Evolutionary conservation across 495 filamentous ascomycete species (phyloP), one percentile per base, ranked within the genome.

Genomic region (Articulospora tetracladia): DNA sequence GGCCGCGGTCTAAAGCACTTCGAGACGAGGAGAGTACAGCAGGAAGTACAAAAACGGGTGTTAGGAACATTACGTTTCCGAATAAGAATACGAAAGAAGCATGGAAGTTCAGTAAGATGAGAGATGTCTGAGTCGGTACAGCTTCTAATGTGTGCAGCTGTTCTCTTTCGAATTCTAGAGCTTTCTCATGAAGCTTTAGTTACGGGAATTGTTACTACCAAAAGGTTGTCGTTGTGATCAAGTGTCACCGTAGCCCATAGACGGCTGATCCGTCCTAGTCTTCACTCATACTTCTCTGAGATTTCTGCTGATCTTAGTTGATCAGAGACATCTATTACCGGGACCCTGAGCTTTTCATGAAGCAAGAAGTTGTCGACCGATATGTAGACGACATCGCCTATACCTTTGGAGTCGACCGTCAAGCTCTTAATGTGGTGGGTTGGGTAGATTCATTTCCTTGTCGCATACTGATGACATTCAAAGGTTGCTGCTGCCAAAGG

Each of bases 301-400:
- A 51, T 11, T 25, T 51, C 10, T 51, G 26, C 48, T 20, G 27
- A 57, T 57, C 23, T 57, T 23, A 46, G 11, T 22, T 24, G 10
- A 6, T 1, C 17, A 57, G 94, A 66, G 92, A 94, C 60, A 90
- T 98, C 15, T 98, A 90, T 72, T 98, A 98, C 69, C 87, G 88
- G 57, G 83, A 96, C 64, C 86, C 89, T 0, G 80, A 83, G 41
- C 80, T 94, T 0, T 98, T 97, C 71, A 79, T 79, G 39, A 88
- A 78, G 25, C 95, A 98, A 66, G 65, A 66, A 17, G 80, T 86
- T 4, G 91, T 98, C 0, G 86, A 98, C 66, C 72, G 74, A 1
- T 82, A 93, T 59, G 79, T 98, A 1, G 92, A 98, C 66, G 90
- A 93, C 61, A 73, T 98, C 47, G 91, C 93, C 0, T 87, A 82